Evolutionary conservation across 2,329 filamentous ascomycete species (phyloP), one percentile per base, ranked within the genome.

Genomic region (Ploettnerulaceae sp.): DNA sequence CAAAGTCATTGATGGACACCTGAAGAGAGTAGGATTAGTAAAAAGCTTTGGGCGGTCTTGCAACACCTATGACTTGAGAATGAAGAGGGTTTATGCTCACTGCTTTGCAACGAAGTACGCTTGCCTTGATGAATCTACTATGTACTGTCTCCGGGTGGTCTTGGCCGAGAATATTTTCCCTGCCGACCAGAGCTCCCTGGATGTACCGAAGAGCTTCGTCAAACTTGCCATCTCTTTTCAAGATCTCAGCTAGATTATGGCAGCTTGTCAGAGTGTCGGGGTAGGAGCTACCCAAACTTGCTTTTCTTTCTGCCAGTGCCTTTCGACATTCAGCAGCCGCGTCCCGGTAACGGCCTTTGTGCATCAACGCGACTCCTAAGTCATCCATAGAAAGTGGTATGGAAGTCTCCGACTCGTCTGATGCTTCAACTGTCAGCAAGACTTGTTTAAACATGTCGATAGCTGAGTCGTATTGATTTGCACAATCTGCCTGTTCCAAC

Each of bases 81-180:
- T 5, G 15, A 33, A 22, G 28, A 12, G 25, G 9, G 1, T 17
- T n/a, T 32, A 15, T 42, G 33, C 39, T 49, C n/a, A 53, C 41
- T 20, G 56, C 55, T 22, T 52, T 57, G 5, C 48, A 42, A 17
- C 53, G 29, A 17, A 57, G 36, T 22, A 58, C 52, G 18, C 40
- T 45, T 21, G 55, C 56, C 35, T 57, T 55, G 12, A 56, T 18
- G 26, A 48, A 53, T 40, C 53, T 57, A 40, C 55, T 57, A 21
- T 56, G 43, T 8, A 55, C 38, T 9, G 57, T 60, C 14, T 58
- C 51, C 2, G 56, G 57, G 25, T 60, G 57, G 15, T 60, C 42
- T 6, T 35, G 17, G 5, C 55, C 56, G 8, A 55, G 44, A 15
- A 53, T 36, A 7, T 26, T 52, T 37, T 57, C 52, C 35, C 55